phyloP scores from a whole-genome alignment of 2,329 filamentous ascomycete species.

The Akanthomyces lecanii region DNA sequence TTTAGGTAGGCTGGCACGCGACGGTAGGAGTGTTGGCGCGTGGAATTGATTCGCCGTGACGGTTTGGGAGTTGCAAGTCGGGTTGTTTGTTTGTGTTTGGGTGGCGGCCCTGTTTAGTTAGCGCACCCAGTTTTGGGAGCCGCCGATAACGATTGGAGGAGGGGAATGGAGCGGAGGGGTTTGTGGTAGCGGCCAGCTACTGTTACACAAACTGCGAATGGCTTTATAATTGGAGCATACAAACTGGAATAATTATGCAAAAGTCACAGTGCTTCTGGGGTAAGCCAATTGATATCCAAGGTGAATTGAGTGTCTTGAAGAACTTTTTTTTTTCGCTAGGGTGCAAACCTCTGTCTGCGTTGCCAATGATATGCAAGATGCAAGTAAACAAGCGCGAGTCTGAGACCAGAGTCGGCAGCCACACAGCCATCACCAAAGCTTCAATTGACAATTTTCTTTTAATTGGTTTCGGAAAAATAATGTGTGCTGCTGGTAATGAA shows the following conservation, averaged over 20 bases:
- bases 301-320: too few relatives aligned
- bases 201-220: not conserved
- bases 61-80: not conserved
- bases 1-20: constrained; percentile 1
- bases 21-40: not conserved
- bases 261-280: too few relatives aligned
- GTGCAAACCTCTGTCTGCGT: too few relatives aligned
- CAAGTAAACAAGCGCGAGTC: too few relatives aligned
- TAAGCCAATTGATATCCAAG: too few relatives aligned
- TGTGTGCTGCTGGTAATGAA: too few relatives aligned
- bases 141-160: constrained; percentile 11
- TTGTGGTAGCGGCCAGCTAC: not conserved
- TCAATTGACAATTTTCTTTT: too few relatives aligned
- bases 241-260: not conserved
- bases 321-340: too few relatives aligned
- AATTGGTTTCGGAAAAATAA: too few relatives aligned
- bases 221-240: not conserved
- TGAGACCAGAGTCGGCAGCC: too few relatives aligned
- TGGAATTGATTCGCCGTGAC: constrained; percentile 3
- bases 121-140: not conserved
- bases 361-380: too few relatives aligned
- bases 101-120: constrained; percentile 3
- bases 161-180: not conserved
- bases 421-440: too few relatives aligned
- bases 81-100: constrained; percentile 12